phyloP scores from a whole-genome alignment of 1,139 yeast species.

The Candida glucosophila region DNA sequence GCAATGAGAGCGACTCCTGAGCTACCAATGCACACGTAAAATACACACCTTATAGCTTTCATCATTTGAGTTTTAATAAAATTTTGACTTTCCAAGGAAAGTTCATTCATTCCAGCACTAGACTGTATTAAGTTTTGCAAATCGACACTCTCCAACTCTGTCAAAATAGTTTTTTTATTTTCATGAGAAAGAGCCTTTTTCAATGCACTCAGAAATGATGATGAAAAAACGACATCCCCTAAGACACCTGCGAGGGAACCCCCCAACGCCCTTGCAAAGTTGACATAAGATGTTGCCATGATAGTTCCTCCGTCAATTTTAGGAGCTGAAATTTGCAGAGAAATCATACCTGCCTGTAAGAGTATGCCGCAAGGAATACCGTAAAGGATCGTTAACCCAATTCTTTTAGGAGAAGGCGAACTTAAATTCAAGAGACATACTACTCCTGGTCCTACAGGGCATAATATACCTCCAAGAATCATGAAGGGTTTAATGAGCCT shows the following conservation, averaged over 20 bases:
- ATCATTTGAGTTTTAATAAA: conserved; percentile 23
- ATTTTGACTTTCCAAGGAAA: conserved; percentile 16
- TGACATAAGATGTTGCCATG: conserved; percentile 38
- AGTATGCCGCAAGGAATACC: conserved; percentile 50
- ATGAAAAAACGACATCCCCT: conserved; percentile 38
- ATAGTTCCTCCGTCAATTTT: conserved; percentile 40
- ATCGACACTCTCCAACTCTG: conserved; percentile 10
- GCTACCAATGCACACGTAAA: conserved; percentile 30
- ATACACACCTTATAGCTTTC: conserved; percentile 31
- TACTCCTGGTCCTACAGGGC: conserved; percentile 47
- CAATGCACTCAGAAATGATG: conserved; percentile 6
- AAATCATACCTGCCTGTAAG: conserved; percentile 43
- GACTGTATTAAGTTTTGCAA: conserved; percentile 17
- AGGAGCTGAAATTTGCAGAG: conserved; percentile 51
- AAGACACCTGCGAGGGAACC: conserved; percentile 41
- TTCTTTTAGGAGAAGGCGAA: conserved; percentile 27
- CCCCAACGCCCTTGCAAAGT: conserved; percentile 39
- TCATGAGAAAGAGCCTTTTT: conserved; percentile 14
- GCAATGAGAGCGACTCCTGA: conserved; percentile 20
- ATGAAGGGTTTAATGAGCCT: conserved; percentile 42
- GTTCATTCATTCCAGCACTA: conserved; percentile 18
- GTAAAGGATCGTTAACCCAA: conserved; percentile 45
- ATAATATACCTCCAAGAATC: conserved; percentile 32
- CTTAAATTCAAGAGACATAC: conserved; percentile 29
- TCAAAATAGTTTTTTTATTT: conserved; percentile 5